Conservation (phyloP, 1,139 yeast species). For the Maudiozyma humilis region DNA sequence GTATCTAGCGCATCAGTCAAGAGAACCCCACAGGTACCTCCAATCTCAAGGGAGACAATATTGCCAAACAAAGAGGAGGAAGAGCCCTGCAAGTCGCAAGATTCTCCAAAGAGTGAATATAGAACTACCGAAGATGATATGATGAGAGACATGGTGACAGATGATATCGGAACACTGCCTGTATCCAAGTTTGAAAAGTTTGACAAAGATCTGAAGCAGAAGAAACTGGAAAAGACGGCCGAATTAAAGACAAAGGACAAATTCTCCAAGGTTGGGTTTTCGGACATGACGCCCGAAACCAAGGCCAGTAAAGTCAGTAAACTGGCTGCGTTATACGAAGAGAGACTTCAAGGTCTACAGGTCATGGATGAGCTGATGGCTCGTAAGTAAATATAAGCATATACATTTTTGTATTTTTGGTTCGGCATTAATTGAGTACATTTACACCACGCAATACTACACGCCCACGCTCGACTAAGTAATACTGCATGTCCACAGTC, state of each 20-base stretch:
- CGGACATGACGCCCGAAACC: constrained; percentile 42
- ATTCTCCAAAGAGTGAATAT: too few species aligned
- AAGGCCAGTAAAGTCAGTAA: constrained; percentile 40
- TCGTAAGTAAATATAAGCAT: constrained; percentile 3
- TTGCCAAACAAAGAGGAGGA: neutral
- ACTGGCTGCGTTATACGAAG: constrained; percentile 49
- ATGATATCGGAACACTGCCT: constrained; percentile 8
- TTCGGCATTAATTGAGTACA: neutral
- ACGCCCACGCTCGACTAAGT: too few species aligned
- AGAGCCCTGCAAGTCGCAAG: too few species aligned
- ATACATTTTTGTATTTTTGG: neutral
- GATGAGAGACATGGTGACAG: constrained; percentile 21
- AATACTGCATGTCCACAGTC: too few species aligned
- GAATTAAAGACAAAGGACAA: constrained; percentile 16
- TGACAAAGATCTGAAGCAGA: constrained; percentile 25
- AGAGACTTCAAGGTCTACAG: constrained; percentile 46
- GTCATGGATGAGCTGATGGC: constrained; percentile 33
- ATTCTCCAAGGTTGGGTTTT: constrained; percentile 33
- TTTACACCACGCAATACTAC: too few species aligned
- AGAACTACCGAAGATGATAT: constrained; percentile 15
- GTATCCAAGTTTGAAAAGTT: constrained; percentile 22
- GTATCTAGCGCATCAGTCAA: neutral
- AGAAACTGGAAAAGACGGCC: constrained; percentile 18
- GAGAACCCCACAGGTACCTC: neutral
- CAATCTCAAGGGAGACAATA: neutral